Evolutionary conservation across 2,329 filamentous ascomycete genomes (phyloP).

Genomic region (Geoglossum cookeanum): DNA sequence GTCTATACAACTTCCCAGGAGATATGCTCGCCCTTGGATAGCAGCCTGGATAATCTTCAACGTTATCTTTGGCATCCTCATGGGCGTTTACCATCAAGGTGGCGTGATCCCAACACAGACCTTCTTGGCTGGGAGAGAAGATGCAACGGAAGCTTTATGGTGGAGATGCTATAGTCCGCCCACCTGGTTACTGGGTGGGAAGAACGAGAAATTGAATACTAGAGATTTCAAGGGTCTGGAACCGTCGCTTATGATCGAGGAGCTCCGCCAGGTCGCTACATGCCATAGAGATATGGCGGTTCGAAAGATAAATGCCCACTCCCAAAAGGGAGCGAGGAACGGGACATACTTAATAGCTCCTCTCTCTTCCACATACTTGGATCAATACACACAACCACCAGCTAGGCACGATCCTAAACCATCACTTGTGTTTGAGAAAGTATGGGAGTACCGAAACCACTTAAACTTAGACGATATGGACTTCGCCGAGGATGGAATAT

Average conservation of each 20-base stretch:
- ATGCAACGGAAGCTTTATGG: slow-evolving; percentile 54
- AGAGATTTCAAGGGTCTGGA: slow-evolving; percentile 56
- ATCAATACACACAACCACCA: slow-evolving; percentile 32
- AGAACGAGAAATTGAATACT: slow-evolving; percentile 51
- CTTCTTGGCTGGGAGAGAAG: slow-evolving; percentile 50
- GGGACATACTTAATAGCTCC: slow-evolving; percentile 57
- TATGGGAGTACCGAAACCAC: slow-evolving; percentile 49
- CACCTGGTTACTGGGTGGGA: slow-evolving; percentile 60
- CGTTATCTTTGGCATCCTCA: slow-evolving; percentile 43
- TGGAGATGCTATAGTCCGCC: slow-evolving; percentile 78
- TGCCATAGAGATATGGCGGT: slow-evolving; percentile 24
- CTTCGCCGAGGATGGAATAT: slow-evolving; percentile 57
- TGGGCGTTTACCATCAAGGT: slow-evolving; percentile 70
- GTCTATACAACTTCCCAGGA: slow-evolving; percentile 46
- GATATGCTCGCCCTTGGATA: slow-evolving; percentile 33
- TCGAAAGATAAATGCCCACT: slow-evolving; percentile 11
- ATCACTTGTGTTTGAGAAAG: slow-evolving; percentile 44
- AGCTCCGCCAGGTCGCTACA: slow-evolving; percentile 39
- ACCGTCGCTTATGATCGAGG: slow-evolving; percentile 37
- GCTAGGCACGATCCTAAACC: slow-evolving; percentile 34
- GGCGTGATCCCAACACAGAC: slow-evolving; percentile 59
- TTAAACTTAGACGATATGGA: slow-evolving; percentile 66
- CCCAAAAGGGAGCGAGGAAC: slow-evolving; percentile 32
- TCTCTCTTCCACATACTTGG: slow-evolving; percentile 49
- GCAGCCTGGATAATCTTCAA: slow-evolving; percentile 52